Conservation (phyloP, 257 asterid genomes). For the Lantana camara region DNA sequence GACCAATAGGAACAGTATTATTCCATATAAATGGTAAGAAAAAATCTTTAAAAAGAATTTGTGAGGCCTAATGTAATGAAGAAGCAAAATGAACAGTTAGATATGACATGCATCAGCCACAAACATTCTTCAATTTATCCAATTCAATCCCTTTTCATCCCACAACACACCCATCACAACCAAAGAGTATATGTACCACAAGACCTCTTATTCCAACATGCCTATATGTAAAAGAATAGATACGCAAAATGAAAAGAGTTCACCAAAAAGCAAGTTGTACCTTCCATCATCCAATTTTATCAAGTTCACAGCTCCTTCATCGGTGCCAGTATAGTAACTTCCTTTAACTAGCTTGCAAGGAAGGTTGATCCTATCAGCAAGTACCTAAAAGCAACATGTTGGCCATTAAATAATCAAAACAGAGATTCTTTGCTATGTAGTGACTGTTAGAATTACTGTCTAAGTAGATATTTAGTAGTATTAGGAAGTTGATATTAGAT, state of each 20-base stretch:
- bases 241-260: background rate
- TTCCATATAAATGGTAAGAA: conserved; percentile 7
- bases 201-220: background rate
- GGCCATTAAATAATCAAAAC: conserved; percentile 23
- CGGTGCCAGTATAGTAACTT: conserved; percentile 97
- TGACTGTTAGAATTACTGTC: no score
- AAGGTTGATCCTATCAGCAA: conserved; percentile 89
- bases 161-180: background rate
- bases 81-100: no score
- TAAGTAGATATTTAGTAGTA: no score
- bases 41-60: background rate
- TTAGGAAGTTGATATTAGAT: no score
- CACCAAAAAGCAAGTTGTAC: conserved; percentile 39
- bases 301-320: conserved; percentile 97
- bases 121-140: background rate
- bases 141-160: conserved; percentile 3
- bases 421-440: conserved; percentile 3
- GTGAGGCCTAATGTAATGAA: conserved; percentile 10
- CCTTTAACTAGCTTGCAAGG: conserved; percentile 97
- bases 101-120: conserved; percentile 13
- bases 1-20: background rate
- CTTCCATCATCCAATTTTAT: conserved; percentile 91
- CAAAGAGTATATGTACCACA: background rate
- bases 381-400: conserved; percentile 69
- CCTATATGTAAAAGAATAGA: conserved; percentile 12